These are phyloP conservation scores for Termitomyces sp. DNA, from an alignment of 768 basidiomycete species.

Conservation along the genomic window DNA sequence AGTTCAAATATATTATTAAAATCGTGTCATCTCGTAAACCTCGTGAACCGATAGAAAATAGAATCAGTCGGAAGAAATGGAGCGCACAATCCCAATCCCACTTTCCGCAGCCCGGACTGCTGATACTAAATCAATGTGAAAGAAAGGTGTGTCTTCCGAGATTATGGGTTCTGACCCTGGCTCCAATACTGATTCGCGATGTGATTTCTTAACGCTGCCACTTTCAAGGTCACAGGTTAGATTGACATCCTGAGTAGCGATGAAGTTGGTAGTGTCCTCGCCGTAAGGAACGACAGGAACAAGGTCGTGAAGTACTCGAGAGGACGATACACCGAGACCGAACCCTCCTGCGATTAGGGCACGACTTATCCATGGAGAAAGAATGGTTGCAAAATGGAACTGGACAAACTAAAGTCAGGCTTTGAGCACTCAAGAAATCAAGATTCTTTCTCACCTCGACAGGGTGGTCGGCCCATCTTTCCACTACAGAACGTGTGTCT, in stretches of 20 bases:
- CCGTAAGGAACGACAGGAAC: constrained; percentile 72
- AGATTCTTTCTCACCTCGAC: constrained; percentile 48
- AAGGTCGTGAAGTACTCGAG: constrained; percentile 50
- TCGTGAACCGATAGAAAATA: background rate
- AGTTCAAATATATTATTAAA: background rate
- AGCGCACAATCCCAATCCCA: constrained; percentile 26
- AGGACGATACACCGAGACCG: constrained; percentile 54
- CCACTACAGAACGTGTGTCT: constrained; percentile 83
- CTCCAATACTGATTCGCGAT: constrained; percentile 7
- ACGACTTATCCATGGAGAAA: constrained; percentile 92
- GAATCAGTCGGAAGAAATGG: constrained; percentile 2
- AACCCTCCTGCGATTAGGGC: constrained; percentile 89
- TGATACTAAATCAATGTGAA: constrained; percentile 81
- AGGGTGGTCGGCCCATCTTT: constrained; percentile 74
- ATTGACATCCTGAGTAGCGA: constrained; percentile 19
- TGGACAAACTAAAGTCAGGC: constrained; percentile 20
- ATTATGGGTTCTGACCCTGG: constrained; percentile 36
- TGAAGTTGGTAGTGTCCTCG: constrained; percentile 26
- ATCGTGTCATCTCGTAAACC: background rate
- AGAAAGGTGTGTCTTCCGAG: constrained; percentile 65
- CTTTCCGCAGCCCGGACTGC: constrained; percentile 69
- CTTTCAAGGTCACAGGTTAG: constrained; percentile 26
- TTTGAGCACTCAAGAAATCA: background rate
- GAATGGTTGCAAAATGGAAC: constrained; percentile 92
- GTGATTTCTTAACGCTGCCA: constrained; percentile 26